Conservation (phyloP, 2,329 filamentous ascomycete genomes). For the Clonostachys byssicola region DNA sequence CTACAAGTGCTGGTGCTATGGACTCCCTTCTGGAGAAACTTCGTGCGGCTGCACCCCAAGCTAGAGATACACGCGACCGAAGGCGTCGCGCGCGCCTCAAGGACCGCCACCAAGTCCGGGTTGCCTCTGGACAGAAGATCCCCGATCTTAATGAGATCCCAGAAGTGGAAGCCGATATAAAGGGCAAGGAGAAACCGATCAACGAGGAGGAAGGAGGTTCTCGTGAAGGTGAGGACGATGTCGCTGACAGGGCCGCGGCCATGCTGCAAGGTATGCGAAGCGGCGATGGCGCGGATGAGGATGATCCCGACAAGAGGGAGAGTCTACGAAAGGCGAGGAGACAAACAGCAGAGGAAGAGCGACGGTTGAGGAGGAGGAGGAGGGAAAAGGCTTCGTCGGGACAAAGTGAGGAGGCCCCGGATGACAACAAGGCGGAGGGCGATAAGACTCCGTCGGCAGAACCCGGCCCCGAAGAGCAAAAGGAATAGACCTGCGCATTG, state of each 20-base stretch:
- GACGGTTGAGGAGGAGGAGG: slow-evolving; percentile 61
- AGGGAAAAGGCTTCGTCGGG: slow-evolving; percentile 47
- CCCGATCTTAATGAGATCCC: slow-evolving; percentile 62
- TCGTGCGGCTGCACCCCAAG: slow-evolving; percentile 85
- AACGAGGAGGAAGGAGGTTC: slow-evolving; percentile 42
- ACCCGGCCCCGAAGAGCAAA: slow-evolving; percentile 8
- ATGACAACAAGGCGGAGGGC: slow-evolving; percentile 7
- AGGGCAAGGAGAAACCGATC: slow-evolving; percentile 25
- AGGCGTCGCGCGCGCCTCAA: slow-evolving; percentile 83
- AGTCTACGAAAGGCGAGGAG: slow-evolving; percentile 56
- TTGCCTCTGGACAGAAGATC: slow-evolving; percentile 87
- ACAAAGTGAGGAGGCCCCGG: slow-evolving; percentile 4
- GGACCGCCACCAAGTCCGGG: slow-evolving; percentile 83
- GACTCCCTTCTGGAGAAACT: slow-evolving; percentile 93
- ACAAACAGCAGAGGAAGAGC: slow-evolving; percentile 77
- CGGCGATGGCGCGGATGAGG: slow-evolving; percentile 52
- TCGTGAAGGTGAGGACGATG: slow-evolving; percentile 58
- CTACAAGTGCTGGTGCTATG: slow-evolving; percentile 84
- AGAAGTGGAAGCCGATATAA: slow-evolving; percentile 41
- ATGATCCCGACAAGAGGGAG: slow-evolving; percentile 47
- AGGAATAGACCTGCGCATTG: slow-evolving; percentile 6
- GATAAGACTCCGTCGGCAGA: slow-evolving; percentile 5
- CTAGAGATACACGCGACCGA: slow-evolving; percentile 83
- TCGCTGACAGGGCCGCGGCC: slow-evolving; percentile 79
- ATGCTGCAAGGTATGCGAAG: slow-evolving; percentile 81